A percentile compares a stretch with the other conserved stretches of the same genome.
phyloP scores from a whole-genome alignment of 2,329 filamentous ascomycete species.

The Bipolaris oryzae region DNA sequence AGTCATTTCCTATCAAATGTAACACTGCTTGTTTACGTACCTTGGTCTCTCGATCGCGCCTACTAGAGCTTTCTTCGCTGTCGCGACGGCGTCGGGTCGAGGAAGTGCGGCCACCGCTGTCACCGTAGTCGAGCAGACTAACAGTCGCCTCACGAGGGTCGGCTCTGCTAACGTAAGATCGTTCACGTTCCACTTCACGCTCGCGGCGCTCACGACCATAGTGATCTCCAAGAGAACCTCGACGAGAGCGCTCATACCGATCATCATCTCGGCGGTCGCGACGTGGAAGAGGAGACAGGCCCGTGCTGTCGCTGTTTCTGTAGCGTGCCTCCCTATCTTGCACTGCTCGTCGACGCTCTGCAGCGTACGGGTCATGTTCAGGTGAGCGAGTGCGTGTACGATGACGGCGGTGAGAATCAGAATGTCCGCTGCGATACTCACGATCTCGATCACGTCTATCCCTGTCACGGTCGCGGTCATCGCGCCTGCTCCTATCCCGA shows the following conservation, averaged over 20 bases:
- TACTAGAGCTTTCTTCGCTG: conserved; percentile 62
- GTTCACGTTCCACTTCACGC: conserved; percentile 87
- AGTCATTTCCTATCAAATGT: conserved; percentile 12
- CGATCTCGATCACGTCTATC: conserved; percentile 50
- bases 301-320: conserved; percentile 76
- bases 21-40: conserved; percentile 34
- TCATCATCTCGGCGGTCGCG: conserved; percentile 51
- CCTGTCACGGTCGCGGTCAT: conserved; percentile 53
- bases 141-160: conserved; percentile 75
- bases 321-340: conserved; percentile 94
- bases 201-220: conserved; percentile 89
- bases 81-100: conserved; percentile 73
- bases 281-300: conserved; percentile 59
- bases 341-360: conserved; percentile 89
- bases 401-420: conserved; percentile 49
- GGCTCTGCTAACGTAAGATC: conserved; percentile 77
- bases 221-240: conserved; percentile 63
- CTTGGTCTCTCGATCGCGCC: conserved; percentile 53
- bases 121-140: conserved; percentile 91
- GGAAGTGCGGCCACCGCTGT: conserved; percentile 59
- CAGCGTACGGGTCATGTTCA: conserved; percentile 94
- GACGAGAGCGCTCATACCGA: conserved; percentile 58
- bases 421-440: conserved; percentile 50
- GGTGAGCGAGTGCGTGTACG: conserved; percentile 79
- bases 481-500: conserved; percentile 49